Percentiles rank a stretch among this genome's conserved stretches.
These are phyloP conservation scores for Manihot esculenta DNA, from an alignment of 441 rosid species.

Conservation along the genomic window DNA sequence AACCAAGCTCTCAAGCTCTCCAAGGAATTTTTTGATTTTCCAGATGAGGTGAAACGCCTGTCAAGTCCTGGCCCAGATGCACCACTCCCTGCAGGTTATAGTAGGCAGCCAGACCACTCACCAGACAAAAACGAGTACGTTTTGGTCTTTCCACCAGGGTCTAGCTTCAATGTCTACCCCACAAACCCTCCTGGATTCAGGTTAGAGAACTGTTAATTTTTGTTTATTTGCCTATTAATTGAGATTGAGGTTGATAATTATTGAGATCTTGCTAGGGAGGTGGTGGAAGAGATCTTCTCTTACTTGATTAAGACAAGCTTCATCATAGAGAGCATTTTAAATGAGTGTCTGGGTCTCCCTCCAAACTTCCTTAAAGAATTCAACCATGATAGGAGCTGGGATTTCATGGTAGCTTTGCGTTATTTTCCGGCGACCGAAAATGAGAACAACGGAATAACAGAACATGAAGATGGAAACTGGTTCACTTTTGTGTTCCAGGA, in stretches of 20 bases:
- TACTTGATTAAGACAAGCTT: slow-evolving; percentile 28
- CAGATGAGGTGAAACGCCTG: slow-evolving; percentile 39
- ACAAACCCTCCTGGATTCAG: slow-evolving; percentile 45
- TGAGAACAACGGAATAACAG: slow-evolving; percentile 40
- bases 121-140: slow-evolving; percentile 46
- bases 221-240: too few species aligned
- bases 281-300: slow-evolving; percentile 39
- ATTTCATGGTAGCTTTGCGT: slow-evolving; percentile 37
- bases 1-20: slow-evolving; percentile 38
- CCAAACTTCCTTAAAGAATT: slow-evolving; percentile 37
- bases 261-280: slow-evolving; percentile 27
- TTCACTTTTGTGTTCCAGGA: slow-evolving; percentile 60
- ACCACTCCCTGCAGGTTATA: slow-evolving; percentile 46
- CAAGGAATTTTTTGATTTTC: slow-evolving; percentile 32
- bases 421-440: slow-evolving; percentile 42
- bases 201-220: slow-evolving; percentile 14
- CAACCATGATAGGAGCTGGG: slow-evolving; percentile 52
- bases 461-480: slow-evolving; percentile 48
- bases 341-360: slow-evolving; percentile 47
- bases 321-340: slow-evolving; percentile 41
- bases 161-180: slow-evolving; percentile 48
- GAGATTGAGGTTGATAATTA: too few species aligned
- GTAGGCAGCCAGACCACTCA: slow-evolving; percentile 33
- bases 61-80: slow-evolving; percentile 22
- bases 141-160: slow-evolving; percentile 37